These are phyloP conservation scores for Nectriaceae sp. DNA, from an alignment of 2,329 filamentous ascomycete genomes.

Conservation along the genomic window DNA sequence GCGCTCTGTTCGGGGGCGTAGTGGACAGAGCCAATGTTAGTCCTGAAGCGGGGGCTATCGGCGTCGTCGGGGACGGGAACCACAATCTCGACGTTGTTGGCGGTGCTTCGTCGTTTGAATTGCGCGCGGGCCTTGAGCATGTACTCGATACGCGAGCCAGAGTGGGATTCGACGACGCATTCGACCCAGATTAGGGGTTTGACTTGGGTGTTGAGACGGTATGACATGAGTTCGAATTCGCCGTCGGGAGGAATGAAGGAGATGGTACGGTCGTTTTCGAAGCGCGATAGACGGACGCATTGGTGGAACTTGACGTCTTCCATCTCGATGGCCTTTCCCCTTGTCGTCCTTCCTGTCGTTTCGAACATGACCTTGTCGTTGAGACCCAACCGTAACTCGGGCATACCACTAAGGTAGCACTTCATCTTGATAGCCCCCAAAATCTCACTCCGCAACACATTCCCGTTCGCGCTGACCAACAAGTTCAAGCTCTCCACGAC, in stretches of 20 bases:
- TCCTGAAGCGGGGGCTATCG: constrained; percentile 92
- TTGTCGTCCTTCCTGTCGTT: constrained; percentile 88
- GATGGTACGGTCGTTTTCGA: constrained; percentile 98
- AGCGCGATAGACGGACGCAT: constrained; percentile 90
- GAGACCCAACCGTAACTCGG: constrained; percentile 86
- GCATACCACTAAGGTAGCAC: constrained; percentile 98
- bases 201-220: constrained; percentile 96
- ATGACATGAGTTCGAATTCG: constrained; percentile 99
- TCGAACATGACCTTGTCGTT: constrained; percentile 99
- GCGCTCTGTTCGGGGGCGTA: constrained; percentile 97
- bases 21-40: constrained; percentile 95
- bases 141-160: constrained; percentile 93
- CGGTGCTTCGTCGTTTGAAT: constrained; percentile 96
- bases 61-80: constrained; percentile 97
- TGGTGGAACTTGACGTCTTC: constrained; percentile 99
- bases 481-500: constrained; percentile 97
- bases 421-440: constrained; percentile 99
- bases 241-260: constrained; percentile 98
- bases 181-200: constrained; percentile 99
- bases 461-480: constrained; percentile 90
- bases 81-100: constrained; percentile 98
- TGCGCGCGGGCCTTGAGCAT: constrained; percentile 98
- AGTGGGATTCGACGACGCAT: constrained; percentile 95
- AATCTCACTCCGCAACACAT: constrained; percentile 94
- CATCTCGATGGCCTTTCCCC: constrained; percentile 98